Conservation (phyloP, 805 yeast species). For the Ogataea saltuana region DNA sequence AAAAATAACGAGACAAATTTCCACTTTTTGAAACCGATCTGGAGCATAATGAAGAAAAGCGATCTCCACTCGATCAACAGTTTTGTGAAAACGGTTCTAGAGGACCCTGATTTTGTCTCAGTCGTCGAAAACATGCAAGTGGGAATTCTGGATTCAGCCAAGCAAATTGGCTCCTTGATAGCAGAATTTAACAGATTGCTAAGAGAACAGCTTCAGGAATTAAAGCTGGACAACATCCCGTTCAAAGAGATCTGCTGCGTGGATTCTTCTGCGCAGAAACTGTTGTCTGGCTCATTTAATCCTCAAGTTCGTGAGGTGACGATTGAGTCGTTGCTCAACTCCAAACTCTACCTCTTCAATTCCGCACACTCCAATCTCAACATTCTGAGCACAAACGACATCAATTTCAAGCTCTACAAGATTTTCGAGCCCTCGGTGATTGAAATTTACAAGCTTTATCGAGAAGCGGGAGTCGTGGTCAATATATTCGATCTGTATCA, state of each 20-base stretch:
- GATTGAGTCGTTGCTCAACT: slow-evolving; percentile 44
- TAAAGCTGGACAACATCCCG: slow-evolving; percentile 30
- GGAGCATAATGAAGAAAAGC: slow-evolving; percentile 15
- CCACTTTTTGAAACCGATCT: slow-evolving; percentile 28
- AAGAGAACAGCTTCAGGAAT: slow-evolving; percentile 22
- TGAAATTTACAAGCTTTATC: slow-evolving; percentile 63
- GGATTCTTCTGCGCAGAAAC: slow-evolving; percentile 23
- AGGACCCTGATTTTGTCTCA: slow-evolving; percentile 29
- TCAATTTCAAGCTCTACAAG: slow-evolving; percentile 34
- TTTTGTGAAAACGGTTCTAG: slow-evolving; percentile 24
- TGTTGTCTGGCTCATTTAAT: slow-evolving; percentile 39
- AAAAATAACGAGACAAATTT: slow-evolving; percentile 11
- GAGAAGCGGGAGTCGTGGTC: slow-evolving; percentile 71
- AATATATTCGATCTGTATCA: slow-evolving; percentile 38
- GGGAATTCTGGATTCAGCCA: slow-evolving; percentile 5
- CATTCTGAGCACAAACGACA: slow-evolving; percentile 7
- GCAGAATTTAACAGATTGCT: slow-evolving; percentile 20
- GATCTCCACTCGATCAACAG: slow-evolving; percentile 16
- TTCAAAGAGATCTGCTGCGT: slow-evolving; percentile 47
- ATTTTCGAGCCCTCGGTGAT: slow-evolving; percentile 50
- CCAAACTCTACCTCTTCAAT: slow-evolving; percentile 34
- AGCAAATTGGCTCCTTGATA: slow-evolving; percentile 16
- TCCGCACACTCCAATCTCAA: slow-evolving; percentile 25
- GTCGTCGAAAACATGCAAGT: slow-evolving; percentile 17
- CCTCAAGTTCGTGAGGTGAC: slow-evolving; percentile 46